phyloP scores from a whole-genome alignment of 2,329 filamentous ascomycete species.

The Hypoxylon sp. region DNA sequence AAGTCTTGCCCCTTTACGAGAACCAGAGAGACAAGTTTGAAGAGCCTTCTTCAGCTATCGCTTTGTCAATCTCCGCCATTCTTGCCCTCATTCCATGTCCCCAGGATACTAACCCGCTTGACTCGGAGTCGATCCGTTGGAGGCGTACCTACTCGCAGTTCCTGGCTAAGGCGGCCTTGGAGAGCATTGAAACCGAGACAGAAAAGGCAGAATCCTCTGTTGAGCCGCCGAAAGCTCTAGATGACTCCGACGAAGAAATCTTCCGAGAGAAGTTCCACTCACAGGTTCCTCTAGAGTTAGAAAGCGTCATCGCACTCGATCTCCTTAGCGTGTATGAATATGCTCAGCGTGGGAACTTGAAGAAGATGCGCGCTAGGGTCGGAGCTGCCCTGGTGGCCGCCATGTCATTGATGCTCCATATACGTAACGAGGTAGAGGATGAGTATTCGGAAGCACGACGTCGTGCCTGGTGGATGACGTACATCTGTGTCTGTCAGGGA shows the following conservation, averaged over 20 bases:
- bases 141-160: conserved; percentile 65
- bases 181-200: conserved; percentile 64
- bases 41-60: conserved; percentile 61
- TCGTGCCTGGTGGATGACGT: conserved; percentile 70
- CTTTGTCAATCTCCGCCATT: conserved; percentile 64
- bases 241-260: conserved; percentile 54
- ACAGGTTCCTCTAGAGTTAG: conserved; percentile 61
- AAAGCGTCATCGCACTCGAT: conserved; percentile 64
- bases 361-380: conserved; percentile 65
- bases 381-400: conserved; percentile 64
- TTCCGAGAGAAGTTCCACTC: conserved; percentile 61
- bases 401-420: conserved; percentile 62
- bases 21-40: conserved; percentile 56
- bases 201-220: conserved; percentile 63
- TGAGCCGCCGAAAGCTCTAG: conserved; percentile 62
- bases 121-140: conserved; percentile 59
- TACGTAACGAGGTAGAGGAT: conserved; percentile 56
- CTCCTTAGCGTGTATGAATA: conserved; percentile 68
- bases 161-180: conserved; percentile 63
- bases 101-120: conserved; percentile 56
- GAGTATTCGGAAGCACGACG: conserved; percentile 62
- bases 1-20: conserved; percentile 55
- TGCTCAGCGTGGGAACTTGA: conserved; percentile 66
- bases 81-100: conserved; percentile 64
- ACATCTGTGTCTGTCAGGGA: conserved; percentile 65